Evolutionary conservation across 371 early-diverging fungal genomes (phyloP), one percentile per base, ranked within the genome.

Genomic region (Synchytrium microbalum): DNA sequence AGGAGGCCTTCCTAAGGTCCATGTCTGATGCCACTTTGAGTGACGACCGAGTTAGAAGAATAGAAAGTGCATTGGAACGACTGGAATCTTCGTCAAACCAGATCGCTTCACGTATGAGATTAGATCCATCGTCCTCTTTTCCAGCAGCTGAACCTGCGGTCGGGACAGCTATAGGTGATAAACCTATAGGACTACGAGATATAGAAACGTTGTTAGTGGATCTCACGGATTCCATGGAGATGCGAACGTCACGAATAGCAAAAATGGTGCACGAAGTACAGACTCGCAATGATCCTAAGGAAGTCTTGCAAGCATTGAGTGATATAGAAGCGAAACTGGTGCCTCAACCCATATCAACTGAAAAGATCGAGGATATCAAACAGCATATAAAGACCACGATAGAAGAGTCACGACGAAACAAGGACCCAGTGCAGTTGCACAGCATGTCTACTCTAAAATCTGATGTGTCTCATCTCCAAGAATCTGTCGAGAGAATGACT

Each of bases 141-240:
- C n/a, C n/a, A n/a, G n/a, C n/a, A n/a, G n/a, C n/a, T n/a, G 19
- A 38, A 10, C 46, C 46, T 38, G 46, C 5, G 5, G 10, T 19
- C 5, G 10, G 10, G 46, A 38, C 46, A 10, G 46, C 46, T 19
- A 10, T 19, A 19, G 46, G 46, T 19, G 3, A 62, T 14, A 46
- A 46, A 58, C 64, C 23, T 3, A 56, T 29, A 29, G 61, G 19
- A 38, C 46, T 38, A 38, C 46, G 46, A 38, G 69, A 69, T 10
- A 23, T 72, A 28, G 69, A 66, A 53, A 46, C 60, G 16, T 57
- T 69, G 10, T n/a, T 75, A 0, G 58, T 56, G 28, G 75, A 72
- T 2, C 60, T 75, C 33, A 69, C 68, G n/a, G 75, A 75, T 30
- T 68, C 69, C 16, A 72, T 75, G 72, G 75, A 75, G 60, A 70